These are phyloP conservation scores for Cymodocea nodosa DNA, from an alignment of 116 monocot species.

Conservation along the genomic window DNA sequence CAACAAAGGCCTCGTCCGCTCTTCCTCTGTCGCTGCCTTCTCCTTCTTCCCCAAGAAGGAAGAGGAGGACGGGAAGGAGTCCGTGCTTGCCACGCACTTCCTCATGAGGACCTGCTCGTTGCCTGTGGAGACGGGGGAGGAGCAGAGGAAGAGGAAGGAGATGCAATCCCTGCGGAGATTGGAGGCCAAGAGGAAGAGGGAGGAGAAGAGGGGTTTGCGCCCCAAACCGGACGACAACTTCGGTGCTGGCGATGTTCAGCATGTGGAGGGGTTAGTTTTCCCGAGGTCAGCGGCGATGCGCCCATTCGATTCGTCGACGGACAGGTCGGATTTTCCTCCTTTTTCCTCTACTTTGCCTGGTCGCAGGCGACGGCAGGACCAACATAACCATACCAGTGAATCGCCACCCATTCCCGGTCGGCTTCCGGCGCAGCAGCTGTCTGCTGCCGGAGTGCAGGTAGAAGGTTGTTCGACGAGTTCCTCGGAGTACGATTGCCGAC, in stretches of 20 bases:
- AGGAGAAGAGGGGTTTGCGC: not conserved
- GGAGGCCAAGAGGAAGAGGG: conserved; percentile 44
- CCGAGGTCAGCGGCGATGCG: no score
- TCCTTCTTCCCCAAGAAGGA: conserved; percentile 11
- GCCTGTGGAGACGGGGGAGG: conserved; percentile 53
- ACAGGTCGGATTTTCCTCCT: not conserved
- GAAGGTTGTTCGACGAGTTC: conserved; percentile 1
- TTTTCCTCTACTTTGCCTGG: not conserved
- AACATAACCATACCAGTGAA: not conserved
- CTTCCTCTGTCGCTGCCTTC: conserved; percentile 35
- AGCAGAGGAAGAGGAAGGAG: conserved; percentile 34
- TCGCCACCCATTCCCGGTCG: not conserved
- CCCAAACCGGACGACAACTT: not conserved
- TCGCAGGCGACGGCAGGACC: not conserved
- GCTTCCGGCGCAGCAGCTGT: not conserved
- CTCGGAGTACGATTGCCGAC: not conserved
- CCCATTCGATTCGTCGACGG: not conserved
- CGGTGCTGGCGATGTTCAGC: no score
- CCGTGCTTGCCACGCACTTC: not conserved
- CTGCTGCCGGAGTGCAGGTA: not conserved
- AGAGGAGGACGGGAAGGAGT: not conserved
- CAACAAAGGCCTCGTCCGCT: conserved; percentile 20
- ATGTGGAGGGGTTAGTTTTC: no score
- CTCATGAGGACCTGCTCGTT: conserved; percentile 56
- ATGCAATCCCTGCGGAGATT: conserved; percentile 58